These are phyloP conservation scores for Alternaria arbusti DNA, from an alignment of 2,329 filamentous ascomycete genomes.

Conservation along the genomic window DNA sequence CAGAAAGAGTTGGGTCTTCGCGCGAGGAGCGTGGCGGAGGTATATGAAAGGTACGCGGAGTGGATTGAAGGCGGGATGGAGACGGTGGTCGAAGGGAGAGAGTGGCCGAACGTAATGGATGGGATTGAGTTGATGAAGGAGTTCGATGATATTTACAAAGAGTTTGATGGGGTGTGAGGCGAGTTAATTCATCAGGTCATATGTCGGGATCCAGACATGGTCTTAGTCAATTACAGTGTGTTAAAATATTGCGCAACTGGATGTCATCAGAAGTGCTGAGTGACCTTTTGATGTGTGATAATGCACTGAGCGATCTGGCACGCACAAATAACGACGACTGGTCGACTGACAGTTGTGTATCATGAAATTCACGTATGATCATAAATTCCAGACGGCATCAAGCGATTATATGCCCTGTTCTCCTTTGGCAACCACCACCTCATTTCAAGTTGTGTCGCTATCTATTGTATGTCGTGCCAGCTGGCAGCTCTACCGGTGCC, in stretches of 20 bases:
- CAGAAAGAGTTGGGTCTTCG: constrained; percentile 32
- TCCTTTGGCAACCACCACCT: neutral
- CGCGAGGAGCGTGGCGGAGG: constrained; percentile 28
- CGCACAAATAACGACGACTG: no score
- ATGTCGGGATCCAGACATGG: neutral
- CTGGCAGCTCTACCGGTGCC: neutral
- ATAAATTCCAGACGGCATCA: neutral
- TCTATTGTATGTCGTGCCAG: neutral
- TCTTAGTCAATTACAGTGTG: no score
- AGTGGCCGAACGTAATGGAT: neutral
- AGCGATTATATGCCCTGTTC: neutral
- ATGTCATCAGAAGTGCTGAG: no score
- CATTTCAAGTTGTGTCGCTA: neutral
- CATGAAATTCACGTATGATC: neutral
- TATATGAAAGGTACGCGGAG: constrained; percentile 41
- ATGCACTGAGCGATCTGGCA: no score
- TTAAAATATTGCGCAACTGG: no score
- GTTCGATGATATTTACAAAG: neutral
- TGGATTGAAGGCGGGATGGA: constrained; percentile 13
- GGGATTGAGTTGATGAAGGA: neutral
- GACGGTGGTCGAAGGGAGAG: neutral
- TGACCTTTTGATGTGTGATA: no score
- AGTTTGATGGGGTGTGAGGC: neutral
- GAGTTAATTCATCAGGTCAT: neutral
- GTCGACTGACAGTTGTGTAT: no score